Evolutionary conservation across 106 monocot species (phyloP).

Genomic region (Apostasia ramifera): DNA sequence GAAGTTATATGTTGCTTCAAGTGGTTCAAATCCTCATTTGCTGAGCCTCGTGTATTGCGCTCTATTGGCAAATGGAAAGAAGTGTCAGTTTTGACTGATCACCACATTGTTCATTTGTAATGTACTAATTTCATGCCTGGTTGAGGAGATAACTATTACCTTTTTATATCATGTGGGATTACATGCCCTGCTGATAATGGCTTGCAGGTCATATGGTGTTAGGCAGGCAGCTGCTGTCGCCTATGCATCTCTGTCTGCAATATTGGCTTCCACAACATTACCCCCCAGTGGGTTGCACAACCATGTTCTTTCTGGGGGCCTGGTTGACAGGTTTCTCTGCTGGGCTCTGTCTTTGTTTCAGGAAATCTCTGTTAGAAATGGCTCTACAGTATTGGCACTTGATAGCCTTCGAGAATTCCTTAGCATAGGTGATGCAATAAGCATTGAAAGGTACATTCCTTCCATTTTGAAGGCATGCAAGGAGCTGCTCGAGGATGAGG

Average conservation of each 20-base stretch:
- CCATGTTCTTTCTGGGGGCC: conserved; percentile 9
- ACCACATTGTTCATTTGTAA: too few species aligned
- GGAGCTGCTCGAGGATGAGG: conserved; percentile 91
- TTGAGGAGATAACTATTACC: background rate
- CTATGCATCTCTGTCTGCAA: conserved; percentile 63
- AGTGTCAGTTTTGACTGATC: too few species aligned
- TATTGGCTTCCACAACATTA: conserved; percentile 28
- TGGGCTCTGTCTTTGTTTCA: conserved; percentile 73
- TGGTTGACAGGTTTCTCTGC: conserved; percentile 55
- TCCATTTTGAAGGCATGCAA: conserved; percentile 70
- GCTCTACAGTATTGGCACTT: conserved; percentile 42
- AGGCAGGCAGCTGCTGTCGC: conserved; percentile 60
- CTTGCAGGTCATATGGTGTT: conserved; percentile 64
- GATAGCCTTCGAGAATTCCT: conserved; percentile 68
- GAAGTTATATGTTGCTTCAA: too few species aligned
- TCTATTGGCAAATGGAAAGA: too few species aligned
- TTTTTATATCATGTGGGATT: too few species aligned
- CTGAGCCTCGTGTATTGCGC: too few species aligned
- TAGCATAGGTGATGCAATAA: conserved; percentile 28
- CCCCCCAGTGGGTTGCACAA: conserved; percentile 26
- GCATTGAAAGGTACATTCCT: conserved; percentile 39
- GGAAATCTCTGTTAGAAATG: conserved; percentile 22
- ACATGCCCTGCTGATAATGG: background rate
- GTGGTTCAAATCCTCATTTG: too few species aligned
- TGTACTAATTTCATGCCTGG: too few species aligned